Evolutionary conservation across 371 early-diverging fungal species (phyloP).

Genomic region (Mortierella sp.): DNA sequence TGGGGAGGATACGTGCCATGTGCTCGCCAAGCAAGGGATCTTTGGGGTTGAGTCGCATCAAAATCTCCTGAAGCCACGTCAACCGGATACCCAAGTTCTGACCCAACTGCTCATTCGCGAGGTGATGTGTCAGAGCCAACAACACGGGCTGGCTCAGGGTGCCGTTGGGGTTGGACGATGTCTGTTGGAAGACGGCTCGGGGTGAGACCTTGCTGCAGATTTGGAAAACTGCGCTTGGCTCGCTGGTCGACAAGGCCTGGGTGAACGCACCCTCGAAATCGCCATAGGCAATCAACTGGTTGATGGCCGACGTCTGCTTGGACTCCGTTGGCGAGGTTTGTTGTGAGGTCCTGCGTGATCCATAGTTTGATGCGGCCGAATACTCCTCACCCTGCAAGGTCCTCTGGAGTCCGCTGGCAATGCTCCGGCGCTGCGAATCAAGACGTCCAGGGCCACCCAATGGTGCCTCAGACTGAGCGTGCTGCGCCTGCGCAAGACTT

Average conservation of each 20-base stretch:
- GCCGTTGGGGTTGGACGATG: conserved; percentile 29
- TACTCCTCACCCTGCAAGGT: conserved; percentile 37
- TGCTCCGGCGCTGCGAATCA: conserved; percentile 35
- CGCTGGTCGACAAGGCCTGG: conserved; percentile 50
- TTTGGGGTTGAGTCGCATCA: conserved; percentile 42
- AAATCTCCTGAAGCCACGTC: conserved; percentile 51
- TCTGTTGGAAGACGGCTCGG: conserved; percentile 47
- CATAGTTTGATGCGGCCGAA: conserved; percentile 4
- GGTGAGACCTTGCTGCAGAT: conserved; percentile 52
- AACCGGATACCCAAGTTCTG: conserved; percentile 40
- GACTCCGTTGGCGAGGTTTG: conserved; percentile 42
- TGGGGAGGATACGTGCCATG: conserved; percentile 37
- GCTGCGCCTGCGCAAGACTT: conserved; percentile 29
- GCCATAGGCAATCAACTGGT: conserved; percentile 47
- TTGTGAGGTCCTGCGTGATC: conserved; percentile 46
- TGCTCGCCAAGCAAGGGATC: conserved; percentile 40
- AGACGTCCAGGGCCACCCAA: conserved; percentile 8
- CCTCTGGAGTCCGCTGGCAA: conserved; percentile 41
- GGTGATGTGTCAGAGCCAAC: conserved; percentile 43
- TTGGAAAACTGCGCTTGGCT: conserved; percentile 25
- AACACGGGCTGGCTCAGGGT: conserved; percentile 52
- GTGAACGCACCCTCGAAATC: conserved; percentile 53
- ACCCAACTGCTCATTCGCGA: conserved; percentile 41
- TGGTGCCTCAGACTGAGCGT: conserved; percentile 25
- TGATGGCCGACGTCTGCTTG: conserved; percentile 27